Base-by-base conservation (phyloP, 768 basidiomycete genomes). In the Leccinum subtestaceum region DNA sequence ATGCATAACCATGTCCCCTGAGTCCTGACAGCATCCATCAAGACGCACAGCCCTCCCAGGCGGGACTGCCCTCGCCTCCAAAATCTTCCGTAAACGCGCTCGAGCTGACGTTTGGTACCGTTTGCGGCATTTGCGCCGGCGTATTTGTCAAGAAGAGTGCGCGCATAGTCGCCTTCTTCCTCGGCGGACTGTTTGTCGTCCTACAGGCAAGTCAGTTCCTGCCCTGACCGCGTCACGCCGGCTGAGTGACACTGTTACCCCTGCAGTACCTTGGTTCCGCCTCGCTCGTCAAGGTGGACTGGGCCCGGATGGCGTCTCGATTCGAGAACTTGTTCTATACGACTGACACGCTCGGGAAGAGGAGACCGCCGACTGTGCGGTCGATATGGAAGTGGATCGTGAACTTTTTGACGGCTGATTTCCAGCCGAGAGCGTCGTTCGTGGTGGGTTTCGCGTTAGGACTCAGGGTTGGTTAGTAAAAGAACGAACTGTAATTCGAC, bases 111-210 rank as follows among this genome's bases (percentile, higher is more conserved):
- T 98, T 98, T 70, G 96, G 96, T 11, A 91, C 93, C 5, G 86
- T 91, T 0, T 84, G 87, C 57, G 96, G 96, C 0, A 70, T 98
- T 45, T 97, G 93, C 67, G 86, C 93, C 0, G 96, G 96, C 0
- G 81, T 98, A 0, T 98, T 98, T 69, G 79, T 96, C 65, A 98
- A 97, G 76, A 98, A 96, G 73, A 95, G 96, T n/a, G 84, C 88
- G 8, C 91, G 88, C 71, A 78, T 84, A 2, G 73, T 88, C 11
- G 96, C 95, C 0, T 95, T 93, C 75, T 70, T 89, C 46, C 75
- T 97, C n/a, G 96, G 96, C 3, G 94, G 93, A 3, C 77, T 91
- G 2, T 98, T 97, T 63, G 88, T 98, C 21, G 74, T 98, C 48
- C 81, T 98, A 9, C 95, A 96, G 83, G 95, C 93, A 58, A 50